Evolutionary conservation across 1,284 basidiomycete genomes (phyloP).

Genomic region (Microbotryomycetes sp.): DNA sequence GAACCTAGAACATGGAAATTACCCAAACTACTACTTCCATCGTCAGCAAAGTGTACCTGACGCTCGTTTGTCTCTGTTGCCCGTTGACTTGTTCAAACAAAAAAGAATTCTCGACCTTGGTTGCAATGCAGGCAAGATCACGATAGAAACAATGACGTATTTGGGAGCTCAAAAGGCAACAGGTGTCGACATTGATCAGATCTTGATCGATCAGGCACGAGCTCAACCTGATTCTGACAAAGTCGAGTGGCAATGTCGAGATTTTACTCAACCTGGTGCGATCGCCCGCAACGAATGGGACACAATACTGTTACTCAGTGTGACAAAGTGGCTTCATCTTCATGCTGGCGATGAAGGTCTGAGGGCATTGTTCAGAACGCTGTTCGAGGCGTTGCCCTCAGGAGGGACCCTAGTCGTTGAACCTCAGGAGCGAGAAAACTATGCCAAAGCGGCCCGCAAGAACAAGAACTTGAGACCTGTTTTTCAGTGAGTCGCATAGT

Average conservation of each 20-base stretch:
- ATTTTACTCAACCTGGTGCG: background rate
- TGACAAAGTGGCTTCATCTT: slow-evolving; percentile 34
- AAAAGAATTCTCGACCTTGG: slow-evolving; percentile 32
- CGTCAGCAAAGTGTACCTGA: slow-evolving; percentile 6
- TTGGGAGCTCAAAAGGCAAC: slow-evolving; percentile 2
- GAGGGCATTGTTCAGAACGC: slow-evolving; percentile 11
- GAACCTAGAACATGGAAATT: slow-evolving; percentile 16
- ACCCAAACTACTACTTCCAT: slow-evolving; percentile 28
- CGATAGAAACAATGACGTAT: slow-evolving; percentile 14
- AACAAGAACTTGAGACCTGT: slow-evolving; percentile 19
- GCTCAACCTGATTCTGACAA: background rate
- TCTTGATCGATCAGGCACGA: slow-evolving; percentile 19
- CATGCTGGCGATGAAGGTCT: slow-evolving; percentile 29
- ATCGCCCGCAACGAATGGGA: slow-evolving; percentile 3
- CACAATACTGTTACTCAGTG: slow-evolving; percentile 25
- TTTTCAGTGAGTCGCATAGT: slow-evolving; percentile 3
- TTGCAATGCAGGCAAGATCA: slow-evolving; percentile 31
- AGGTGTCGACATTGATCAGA: slow-evolving; percentile 29
- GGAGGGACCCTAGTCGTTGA: slow-evolving; percentile 27
- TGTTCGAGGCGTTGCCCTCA: slow-evolving; percentile 8
- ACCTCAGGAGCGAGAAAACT: slow-evolving; percentile 33
- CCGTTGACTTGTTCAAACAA: slow-evolving; percentile 8
- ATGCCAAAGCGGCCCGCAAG: slow-evolving; percentile 24
- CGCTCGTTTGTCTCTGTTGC: slow-evolving; percentile 21
- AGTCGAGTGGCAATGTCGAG: background rate